These are phyloP conservation scores for Antrodiella citrinella DNA, from an alignment of 768 basidiomycete genomes.

Conservation along the genomic window DNA sequence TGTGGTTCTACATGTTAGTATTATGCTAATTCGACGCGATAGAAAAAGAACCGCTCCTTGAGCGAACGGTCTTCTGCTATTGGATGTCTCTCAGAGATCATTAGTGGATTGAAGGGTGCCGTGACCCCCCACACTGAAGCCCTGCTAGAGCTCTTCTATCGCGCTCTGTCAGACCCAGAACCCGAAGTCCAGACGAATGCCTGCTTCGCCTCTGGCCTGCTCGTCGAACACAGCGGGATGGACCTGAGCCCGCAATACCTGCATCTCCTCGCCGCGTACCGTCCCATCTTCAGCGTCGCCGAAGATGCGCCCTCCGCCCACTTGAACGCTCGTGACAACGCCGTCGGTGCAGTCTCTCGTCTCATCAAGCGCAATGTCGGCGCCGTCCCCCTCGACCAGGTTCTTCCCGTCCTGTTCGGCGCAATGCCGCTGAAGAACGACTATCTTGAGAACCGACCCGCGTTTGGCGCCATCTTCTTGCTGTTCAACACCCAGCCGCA, in stretches of 20 bases:
- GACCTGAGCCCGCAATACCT: slow-evolving; percentile 81
- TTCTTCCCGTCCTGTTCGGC: slow-evolving; percentile 75
- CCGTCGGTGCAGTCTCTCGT: slow-evolving; percentile 87
- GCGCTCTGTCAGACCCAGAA: slow-evolving; percentile 75
- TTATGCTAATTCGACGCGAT: background rate
- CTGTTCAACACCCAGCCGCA: slow-evolving; percentile 74
- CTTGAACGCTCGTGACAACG: slow-evolving; percentile 91
- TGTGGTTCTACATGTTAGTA: background rate
- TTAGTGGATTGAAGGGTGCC: slow-evolving; percentile 80
- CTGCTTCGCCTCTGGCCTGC: slow-evolving; percentile 87
- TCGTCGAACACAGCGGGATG: slow-evolving; percentile 77
- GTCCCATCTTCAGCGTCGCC: slow-evolving; percentile 67
- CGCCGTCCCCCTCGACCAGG: slow-evolving; percentile 84
- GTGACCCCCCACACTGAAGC: slow-evolving; percentile 80
- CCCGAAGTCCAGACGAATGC: slow-evolving; percentile 95
- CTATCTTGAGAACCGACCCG: slow-evolving; percentile 80
- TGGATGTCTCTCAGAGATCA: slow-evolving; percentile 92
- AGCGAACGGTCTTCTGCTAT: slow-evolving; percentile 91
- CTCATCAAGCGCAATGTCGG: slow-evolving; percentile 72
- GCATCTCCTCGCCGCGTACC: slow-evolving; percentile 68
- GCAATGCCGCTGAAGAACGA: slow-evolving; percentile 87
- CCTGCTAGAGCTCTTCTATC: slow-evolving; percentile 78
- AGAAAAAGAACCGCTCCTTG: slow-evolving; percentile 82
- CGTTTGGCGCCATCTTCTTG: slow-evolving; percentile 84
- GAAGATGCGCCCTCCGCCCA: slow-evolving; percentile 54